phyloP scores from a whole-genome alignment of 257 asterid species.

The Solanum habrochaites region DNA sequence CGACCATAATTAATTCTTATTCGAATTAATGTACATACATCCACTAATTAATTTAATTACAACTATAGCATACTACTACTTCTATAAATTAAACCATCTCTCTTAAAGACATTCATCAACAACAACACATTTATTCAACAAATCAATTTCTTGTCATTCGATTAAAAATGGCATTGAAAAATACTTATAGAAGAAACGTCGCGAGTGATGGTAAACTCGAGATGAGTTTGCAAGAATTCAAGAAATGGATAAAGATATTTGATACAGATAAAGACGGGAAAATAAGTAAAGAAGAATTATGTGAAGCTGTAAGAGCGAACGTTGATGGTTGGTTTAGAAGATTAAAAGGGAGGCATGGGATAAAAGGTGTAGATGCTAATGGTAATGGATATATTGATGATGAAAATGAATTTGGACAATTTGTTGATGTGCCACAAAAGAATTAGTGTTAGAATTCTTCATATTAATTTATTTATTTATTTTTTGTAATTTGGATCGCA shows the following conservation, averaged over 20 bases:
- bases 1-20: neutral
- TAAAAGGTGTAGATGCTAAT: conserved; percentile 14
- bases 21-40: neutral
- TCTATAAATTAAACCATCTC: neutral
- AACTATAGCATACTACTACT: neutral
- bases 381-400: conserved; percentile 27
- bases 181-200: neutral
- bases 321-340: conserved; percentile 23
- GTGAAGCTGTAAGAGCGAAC: conserved; percentile 12
- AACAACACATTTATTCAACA: neutral
- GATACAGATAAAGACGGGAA: conserved; percentile 15
- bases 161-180: conserved; percentile 6
- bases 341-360: conserved; percentile 13
- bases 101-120: neutral
- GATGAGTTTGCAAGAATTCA: conserved; percentile 29
- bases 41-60: neutral
- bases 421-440: conserved; percentile 26
- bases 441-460: conserved; percentile 12
- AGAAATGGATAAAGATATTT: conserved; percentile 27
- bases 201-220: conserved; percentile 10
- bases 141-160: neutral
- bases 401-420: conserved; percentile 10
- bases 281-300: conserved; percentile 23
- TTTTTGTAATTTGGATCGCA: neutral
- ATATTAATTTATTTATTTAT: neutral